Evolutionary conservation across 352 stramenopile genomes (phyloP).

Genomic region (Phytophthora pluvialis): DNA sequence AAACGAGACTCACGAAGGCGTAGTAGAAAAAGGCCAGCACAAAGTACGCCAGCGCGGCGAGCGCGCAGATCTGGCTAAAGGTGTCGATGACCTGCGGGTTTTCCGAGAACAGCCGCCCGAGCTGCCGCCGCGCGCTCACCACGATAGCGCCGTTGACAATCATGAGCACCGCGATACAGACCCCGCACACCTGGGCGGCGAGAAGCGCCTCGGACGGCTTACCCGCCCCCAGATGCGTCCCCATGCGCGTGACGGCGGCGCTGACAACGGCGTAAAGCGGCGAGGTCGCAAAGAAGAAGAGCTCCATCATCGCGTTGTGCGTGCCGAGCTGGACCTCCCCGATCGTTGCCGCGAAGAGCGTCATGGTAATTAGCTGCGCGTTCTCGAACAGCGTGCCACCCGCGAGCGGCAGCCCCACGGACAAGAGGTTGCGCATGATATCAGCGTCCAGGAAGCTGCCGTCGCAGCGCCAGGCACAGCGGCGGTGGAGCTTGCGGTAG

Average conservation of each 20-base stretch:
- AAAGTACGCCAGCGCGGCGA: conserved; percentile 69
- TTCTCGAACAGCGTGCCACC: conserved; percentile 81
- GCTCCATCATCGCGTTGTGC: conserved; percentile 88
- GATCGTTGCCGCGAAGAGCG: conserved; percentile 73
- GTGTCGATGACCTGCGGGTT: conserved; percentile 64
- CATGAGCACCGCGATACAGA: conserved; percentile 54
- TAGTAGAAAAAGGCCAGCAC: conserved; percentile 87
- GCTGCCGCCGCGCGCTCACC: conserved; percentile 45
- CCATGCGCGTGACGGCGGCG: conserved; percentile 69
- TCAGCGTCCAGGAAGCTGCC: conserved; percentile 53
- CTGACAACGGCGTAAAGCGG: conserved; percentile 77
- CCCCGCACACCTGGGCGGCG: conserved; percentile 58
- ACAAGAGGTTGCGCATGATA: conserved; percentile 54
- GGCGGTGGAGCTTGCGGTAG: conserved; percentile 57
- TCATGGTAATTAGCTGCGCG: conserved; percentile 79
- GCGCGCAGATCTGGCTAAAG: conserved; percentile 65
- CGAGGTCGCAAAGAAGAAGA: conserved; percentile 84
- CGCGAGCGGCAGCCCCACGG: conserved; percentile 60
- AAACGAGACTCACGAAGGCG: conserved; percentile 52
- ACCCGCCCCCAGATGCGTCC: conserved; percentile 62
- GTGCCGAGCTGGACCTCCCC: conserved; percentile 75
- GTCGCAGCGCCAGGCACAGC: conserved; percentile 61
- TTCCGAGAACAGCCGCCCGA: conserved; percentile 79
- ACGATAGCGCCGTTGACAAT: conserved; percentile 52
- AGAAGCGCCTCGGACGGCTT: conserved; percentile 49